These are phyloP conservation scores for Penicillium aurantiogriseum DNA, from an alignment of 2,329 filamentous ascomycete genomes.

Conservation along the genomic window DNA sequence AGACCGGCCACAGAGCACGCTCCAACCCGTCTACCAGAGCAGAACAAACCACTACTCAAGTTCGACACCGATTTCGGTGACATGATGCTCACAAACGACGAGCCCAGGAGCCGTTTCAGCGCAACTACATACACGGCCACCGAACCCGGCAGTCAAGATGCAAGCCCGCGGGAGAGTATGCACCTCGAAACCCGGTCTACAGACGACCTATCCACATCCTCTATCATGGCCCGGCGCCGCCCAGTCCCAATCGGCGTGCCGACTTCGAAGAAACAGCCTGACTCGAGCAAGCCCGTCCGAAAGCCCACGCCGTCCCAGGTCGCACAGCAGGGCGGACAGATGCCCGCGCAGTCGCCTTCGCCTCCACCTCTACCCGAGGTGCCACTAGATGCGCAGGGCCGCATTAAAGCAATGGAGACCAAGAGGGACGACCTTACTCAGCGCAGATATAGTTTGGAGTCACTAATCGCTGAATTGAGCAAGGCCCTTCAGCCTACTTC, in stretches of 20 bases:
- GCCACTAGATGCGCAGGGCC: slow-evolving; percentile 54
- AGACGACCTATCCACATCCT: slow-evolving; percentile 23
- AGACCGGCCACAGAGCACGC: slow-evolving; percentile 36
- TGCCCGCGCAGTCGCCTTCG: slow-evolving; percentile 49
- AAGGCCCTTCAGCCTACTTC: slow-evolving; percentile 71
- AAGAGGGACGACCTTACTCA: slow-evolving; percentile 64
- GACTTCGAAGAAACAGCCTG: slow-evolving; percentile 32
- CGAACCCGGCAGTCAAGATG: slow-evolving; percentile 40
- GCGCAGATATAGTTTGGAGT: slow-evolving; percentile 68
- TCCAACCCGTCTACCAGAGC: slow-evolving; percentile 10
- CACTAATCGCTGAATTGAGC: slow-evolving; percentile 72
- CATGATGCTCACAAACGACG: slow-evolving; percentile 46
- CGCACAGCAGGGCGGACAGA: slow-evolving; percentile 26
- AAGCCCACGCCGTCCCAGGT: slow-evolving; percentile 45
- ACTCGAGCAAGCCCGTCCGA: slow-evolving; percentile 35
- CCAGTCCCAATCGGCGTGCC: slow-evolving; percentile 34
- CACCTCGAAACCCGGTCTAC: slow-evolving; percentile 35
- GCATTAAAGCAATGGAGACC: slow-evolving; percentile 65
- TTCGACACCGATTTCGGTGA: slow-evolving; percentile 34
- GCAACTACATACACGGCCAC: slow-evolving; percentile 50
- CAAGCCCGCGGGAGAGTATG: slow-evolving; percentile 37
- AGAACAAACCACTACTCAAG: slow-evolving; percentile 22
- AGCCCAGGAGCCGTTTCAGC: slow-evolving; percentile 63
- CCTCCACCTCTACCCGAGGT: slow-evolving; percentile 57
- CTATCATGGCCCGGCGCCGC: slow-evolving; percentile 44